A percentile compares a stretch with the other conserved stretches of the same genome.
Conservation (phyloP, 306 rosid species). For the Cucumis melo region DNA sequence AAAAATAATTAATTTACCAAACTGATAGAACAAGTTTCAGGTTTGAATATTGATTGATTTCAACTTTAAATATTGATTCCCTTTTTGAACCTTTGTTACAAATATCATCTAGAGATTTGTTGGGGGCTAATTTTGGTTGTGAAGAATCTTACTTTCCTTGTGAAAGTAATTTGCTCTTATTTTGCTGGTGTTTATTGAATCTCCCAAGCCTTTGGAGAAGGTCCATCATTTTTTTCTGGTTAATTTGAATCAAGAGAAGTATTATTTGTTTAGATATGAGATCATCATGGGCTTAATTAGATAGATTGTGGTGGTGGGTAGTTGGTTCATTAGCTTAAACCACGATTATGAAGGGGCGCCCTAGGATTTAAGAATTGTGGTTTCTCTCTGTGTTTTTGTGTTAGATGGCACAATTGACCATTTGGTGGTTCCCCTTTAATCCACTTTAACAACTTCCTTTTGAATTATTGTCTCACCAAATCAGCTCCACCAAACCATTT, state of each 20-base stretch:
- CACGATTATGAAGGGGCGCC: not conserved
- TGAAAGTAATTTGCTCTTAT: not conserved
- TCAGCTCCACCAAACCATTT: not conserved
- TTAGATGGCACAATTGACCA: not conserved
- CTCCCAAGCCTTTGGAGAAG: not conserved
- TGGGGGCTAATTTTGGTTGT: not conserved
- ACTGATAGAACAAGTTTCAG: not conserved
- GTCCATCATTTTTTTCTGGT: not conserved
- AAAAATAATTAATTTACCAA: not conserved
- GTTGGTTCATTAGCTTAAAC: not conserved
- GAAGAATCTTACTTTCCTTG: not conserved
- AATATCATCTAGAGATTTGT: not conserved
- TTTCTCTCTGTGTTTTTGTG: not conserved
- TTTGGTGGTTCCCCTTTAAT: not conserved
- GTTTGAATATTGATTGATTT: not conserved
- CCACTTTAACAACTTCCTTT: not conserved
- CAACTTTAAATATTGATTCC: not conserved
- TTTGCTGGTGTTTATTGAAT: not conserved
- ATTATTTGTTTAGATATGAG: not conserved
- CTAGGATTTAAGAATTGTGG: not conserved
- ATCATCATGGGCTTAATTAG: not conserved
- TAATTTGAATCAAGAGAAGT: not conserved
- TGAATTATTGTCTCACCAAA: not conserved
- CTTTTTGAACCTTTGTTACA: no score
- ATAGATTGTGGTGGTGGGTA: not conserved